Base-by-base conservation (phyloP, 805 yeast species). In the Yarrowia divulgata region DNA sequence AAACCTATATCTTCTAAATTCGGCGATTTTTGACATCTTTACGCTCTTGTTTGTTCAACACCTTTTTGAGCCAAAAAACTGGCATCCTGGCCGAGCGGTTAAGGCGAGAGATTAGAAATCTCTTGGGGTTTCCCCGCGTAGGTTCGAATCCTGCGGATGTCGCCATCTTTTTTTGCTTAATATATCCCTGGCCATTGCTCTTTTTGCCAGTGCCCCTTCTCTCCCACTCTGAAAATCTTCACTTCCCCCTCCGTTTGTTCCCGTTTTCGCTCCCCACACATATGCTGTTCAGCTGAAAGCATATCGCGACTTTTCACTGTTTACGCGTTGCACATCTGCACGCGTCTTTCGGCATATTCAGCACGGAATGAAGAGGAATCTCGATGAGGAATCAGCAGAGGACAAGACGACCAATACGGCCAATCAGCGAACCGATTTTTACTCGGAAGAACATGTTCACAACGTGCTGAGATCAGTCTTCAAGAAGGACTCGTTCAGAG, bases 401-500 rank as follows among this genome's bases (percentile, higher is more conserved):
- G 3, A 35, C n/a, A 32, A n/a, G n/a, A n/a, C n/a, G n/a, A n/a
- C n/a, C 13, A 3, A 13, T 7, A 6, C 18, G n/a, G 35, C 14
- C 10, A 23, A 23, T 23, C 35, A 29, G 18, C 52, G 14, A 6
- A 18, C 3, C 43, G 13, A 19, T 6, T 19, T 32, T 6, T 49
- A 29, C 19, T 39, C 60, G 13, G 43, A 23, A 14, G 45, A 37
- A 8, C 60, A 54, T 13, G 18, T 63, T 16, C 35, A 46, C 19
- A 12, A 48, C 39, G 48, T 40, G 3, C 29, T 73, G 50, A 68
- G 67, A 14, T 46, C 52, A 12, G 70, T 71, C 34, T 73, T 76
- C 57, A 72, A 71, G 48, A 67, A 72, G 14, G 42, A 62, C 8
- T 70, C 58, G 48, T 76, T 77, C 68, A 60, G 79, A 10, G 69